Percentiles rank a stretch among this genome's conserved stretches.
Evolutionary conservation across 2,329 filamentous ascomycete species (phyloP).

Genomic region (Nannizziopsis arthrosporioides): DNA sequence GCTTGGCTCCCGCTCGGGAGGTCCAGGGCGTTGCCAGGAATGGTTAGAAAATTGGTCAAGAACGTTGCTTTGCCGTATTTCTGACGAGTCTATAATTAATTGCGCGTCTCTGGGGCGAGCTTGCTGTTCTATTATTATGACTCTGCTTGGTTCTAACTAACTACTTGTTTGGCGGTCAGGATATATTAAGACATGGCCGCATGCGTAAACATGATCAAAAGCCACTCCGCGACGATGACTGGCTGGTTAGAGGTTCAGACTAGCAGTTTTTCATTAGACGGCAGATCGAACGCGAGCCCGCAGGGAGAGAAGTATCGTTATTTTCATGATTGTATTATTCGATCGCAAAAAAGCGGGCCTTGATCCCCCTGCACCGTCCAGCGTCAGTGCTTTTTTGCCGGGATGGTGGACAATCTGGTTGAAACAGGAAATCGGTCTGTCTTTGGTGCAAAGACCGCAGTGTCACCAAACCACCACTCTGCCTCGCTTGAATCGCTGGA

Average conservation of each 20-base stretch:
- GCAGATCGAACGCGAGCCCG: too few species aligned
- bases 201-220: neutral
- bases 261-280: too few species aligned
- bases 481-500: neutral
- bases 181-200: neutral
- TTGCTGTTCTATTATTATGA: constrained; percentile 5
- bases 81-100: neutral
- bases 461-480: neutral
- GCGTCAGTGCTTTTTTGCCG: neutral
- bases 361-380: neutral
- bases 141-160: neutral
- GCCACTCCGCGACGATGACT: too few species aligned
- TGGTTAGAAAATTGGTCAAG: neutral
- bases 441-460: constrained; percentile 1
- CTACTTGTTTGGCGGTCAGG: neutral
- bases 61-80: neutral
- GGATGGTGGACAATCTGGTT: neutral
- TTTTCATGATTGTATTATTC: too few species aligned
- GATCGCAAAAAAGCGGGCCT: neutral
- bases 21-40: too few species aligned
- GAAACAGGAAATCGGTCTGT: constrained; percentile 5
- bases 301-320: too few species aligned
- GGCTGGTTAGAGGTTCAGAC: too few species aligned
- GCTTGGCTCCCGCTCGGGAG: too few species aligned
- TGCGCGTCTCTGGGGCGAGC: neutral